Evolutionary conservation across 179 eudicot species (phyloP).

Genomic region (Patellifolia procumbens): DNA sequence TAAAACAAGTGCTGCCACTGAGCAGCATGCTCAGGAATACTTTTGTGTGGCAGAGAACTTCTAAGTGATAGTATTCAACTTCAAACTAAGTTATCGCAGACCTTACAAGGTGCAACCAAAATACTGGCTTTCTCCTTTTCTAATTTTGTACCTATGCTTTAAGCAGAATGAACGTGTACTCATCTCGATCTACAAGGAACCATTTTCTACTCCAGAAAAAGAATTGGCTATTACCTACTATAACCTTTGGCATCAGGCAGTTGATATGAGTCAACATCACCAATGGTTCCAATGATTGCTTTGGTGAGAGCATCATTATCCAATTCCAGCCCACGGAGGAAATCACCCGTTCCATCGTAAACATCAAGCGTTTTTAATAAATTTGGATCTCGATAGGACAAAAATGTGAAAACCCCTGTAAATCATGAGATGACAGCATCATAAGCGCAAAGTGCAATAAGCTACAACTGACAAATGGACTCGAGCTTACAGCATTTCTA

Average conservation of each 20-base stretch:
- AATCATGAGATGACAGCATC: constrained; percentile 41
- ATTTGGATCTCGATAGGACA: constrained; percentile 97
- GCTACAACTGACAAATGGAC: constrained; percentile 6
- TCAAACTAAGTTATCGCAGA: too few species aligned
- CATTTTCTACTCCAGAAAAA: not conserved
- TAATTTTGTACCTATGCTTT: too few species aligned
- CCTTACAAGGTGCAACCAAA: not conserved
- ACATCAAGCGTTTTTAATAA: constrained; percentile 89
- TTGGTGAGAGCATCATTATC: constrained; percentile 89
- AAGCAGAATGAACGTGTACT: not conserved
- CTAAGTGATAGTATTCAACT: not conserved
- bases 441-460: constrained; percentile 2
- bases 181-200: constrained; percentile 4
- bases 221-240: constrained; percentile 61
- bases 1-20: not conserved
- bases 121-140: constrained; percentile 17
- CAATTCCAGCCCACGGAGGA: constrained; percentile 82
- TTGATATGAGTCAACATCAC: constrained; percentile 92
- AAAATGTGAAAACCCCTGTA: constrained; percentile 84
- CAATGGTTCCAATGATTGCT: constrained; percentile 98
- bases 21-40: not conserved
- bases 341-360: constrained; percentile 83
- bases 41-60: not conserved
- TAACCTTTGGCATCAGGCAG: constrained; percentile 99
- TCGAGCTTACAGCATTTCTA: not conserved